Evolutionary conservation across 1,284 basidiomycete species (phyloP), one percentile per base, ranked within the genome.

Genomic region (Vanrija sp.): DNA sequence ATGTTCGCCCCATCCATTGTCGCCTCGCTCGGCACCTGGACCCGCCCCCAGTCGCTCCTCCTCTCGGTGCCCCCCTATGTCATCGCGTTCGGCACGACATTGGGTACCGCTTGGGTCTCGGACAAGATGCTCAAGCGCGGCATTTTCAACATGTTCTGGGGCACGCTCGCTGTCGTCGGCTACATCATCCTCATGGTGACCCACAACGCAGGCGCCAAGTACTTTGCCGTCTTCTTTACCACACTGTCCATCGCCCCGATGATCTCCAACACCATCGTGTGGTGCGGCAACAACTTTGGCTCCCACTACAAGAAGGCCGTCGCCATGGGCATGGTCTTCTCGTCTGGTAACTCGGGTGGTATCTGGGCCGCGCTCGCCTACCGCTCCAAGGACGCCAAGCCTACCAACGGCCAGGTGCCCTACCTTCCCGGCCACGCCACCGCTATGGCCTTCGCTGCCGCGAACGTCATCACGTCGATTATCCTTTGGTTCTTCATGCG

Each of bases 291-390:
- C 57, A 77, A 74, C 40, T 78, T 72, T 60, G 69, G 58, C 15
- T 77, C 71, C 43, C 71, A 74, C 54, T 74, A 74, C 62, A 71
- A 66, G 53, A 66, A 75, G 39, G 77, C 75, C 8, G 68, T 75
- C 1, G 72, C 72, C 2, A 79, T 80, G 76, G 78, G 78, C 3
- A 60, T 80, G 51, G 72, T 78, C 49, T 80, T 80, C 66, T 74
- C 72, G 16, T 64, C 73, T 29, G 79, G 78, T 26, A 79, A 80
- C 62, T 64, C 65, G 5, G 78, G 78, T 3, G 78, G 78, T n/a
- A 78, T 80, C 66, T 70, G 78, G 55, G 65, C 71, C 0, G 75
- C 73, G 15, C 65, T 77, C 38, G 74, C 74, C 3, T 77, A 78
- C 65, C 69, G 77, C 23, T 47, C 57, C 26, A 57, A 63, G 44